These are phyloP conservation scores for Aureobasidium vineae DNA, from an alignment of 2,329 filamentous ascomycete genomes.

Conservation along the genomic window DNA sequence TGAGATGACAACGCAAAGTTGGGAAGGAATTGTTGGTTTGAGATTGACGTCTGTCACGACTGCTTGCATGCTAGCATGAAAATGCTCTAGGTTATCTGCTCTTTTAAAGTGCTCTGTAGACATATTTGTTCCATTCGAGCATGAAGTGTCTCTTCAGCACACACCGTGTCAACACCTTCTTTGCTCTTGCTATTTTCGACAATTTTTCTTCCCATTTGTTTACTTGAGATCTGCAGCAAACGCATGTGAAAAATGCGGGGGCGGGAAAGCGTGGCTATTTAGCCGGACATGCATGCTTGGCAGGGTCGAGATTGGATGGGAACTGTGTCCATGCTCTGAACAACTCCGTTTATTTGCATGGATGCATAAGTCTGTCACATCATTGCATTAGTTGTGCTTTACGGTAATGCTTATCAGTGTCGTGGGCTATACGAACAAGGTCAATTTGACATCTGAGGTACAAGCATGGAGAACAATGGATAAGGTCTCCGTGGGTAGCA, in stretches of 20 bases:
- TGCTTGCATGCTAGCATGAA: neutral
- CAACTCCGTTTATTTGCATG: neutral
- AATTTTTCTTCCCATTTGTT: conserved; percentile 12
- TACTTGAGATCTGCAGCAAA: conserved; percentile 5
- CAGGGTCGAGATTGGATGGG: neutral
- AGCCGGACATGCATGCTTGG: conserved; percentile 7
- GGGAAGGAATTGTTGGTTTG: neutral
- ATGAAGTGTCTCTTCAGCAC: neutral
- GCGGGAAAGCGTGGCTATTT: conserved; percentile 17
- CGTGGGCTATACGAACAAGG: neutral
- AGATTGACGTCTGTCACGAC: neutral
- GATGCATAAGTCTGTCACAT: neutral
- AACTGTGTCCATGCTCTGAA: neutral
- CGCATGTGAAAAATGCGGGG: conserved; percentile 11
- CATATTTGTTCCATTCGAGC: neutral
- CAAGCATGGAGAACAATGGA: neutral
- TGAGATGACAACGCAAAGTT: conserved; percentile 1
- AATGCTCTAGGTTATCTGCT: too few relatives aligned
- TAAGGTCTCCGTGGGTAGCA: neutral
- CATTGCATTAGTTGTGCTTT: neutral
- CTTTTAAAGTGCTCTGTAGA: too few relatives aligned
- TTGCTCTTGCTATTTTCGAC: neutral
- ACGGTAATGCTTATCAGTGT: neutral
- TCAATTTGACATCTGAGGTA: neutral
- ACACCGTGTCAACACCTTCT: neutral